phyloP scores from a whole-genome alignment of 2,329 filamentous ascomycete genomes.

The Cladosporium sphaerospermum region DNA sequence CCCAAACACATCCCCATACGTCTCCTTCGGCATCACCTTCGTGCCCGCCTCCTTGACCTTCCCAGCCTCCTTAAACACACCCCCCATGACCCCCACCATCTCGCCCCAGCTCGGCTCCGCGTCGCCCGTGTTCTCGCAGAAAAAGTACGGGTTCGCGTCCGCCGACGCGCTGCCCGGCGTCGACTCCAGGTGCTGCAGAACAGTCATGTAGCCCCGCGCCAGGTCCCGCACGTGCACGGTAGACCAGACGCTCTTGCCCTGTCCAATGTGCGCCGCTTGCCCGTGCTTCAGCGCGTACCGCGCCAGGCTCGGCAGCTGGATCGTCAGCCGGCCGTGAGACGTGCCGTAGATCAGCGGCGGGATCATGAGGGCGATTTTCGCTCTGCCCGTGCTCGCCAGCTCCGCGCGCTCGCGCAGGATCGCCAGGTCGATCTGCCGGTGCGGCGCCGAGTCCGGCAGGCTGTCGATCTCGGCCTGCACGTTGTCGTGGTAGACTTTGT shows the following conservation, averaged over 20 bases:
- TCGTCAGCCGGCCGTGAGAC: constrained; percentile 37
- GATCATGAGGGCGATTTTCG: constrained; percentile 44
- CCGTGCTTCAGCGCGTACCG: constrained; percentile 46
- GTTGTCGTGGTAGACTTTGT: constrained; percentile 41
- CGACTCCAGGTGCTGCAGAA: constrained; percentile 42
- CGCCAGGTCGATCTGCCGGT: constrained; percentile 41
- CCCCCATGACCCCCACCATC: constrained; percentile 34
- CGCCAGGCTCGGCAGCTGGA: constrained; percentile 43
- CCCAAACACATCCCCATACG: constrained; percentile 39
- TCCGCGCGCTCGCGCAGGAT: constrained; percentile 35
- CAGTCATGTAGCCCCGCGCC: constrained; percentile 39
- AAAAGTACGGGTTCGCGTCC: constrained; percentile 45
- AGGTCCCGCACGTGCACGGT: constrained; percentile 45
- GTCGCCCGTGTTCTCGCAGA: constrained; percentile 39
- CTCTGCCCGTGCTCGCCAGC: constrained; percentile 28
- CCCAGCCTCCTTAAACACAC: constrained; percentile 33
- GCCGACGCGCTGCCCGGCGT: constrained; percentile 16
- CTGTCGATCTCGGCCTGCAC: constrained; percentile 36
- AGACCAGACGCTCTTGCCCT: constrained; percentile 37
- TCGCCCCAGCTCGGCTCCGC: constrained; percentile 41
- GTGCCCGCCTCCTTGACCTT: constrained; percentile 34
- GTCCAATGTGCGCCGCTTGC: constrained; percentile 41
- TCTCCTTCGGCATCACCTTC: constrained; percentile 30
- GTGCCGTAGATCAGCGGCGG: constrained; percentile 43
- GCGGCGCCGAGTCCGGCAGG: constrained; percentile 38